A percentile compares a stretch with the other conserved stretches of the same genome.
phyloP scores from a whole-genome alignment of 2,329 filamentous ascomycete genomes.

The Fusarium sp. region DNA sequence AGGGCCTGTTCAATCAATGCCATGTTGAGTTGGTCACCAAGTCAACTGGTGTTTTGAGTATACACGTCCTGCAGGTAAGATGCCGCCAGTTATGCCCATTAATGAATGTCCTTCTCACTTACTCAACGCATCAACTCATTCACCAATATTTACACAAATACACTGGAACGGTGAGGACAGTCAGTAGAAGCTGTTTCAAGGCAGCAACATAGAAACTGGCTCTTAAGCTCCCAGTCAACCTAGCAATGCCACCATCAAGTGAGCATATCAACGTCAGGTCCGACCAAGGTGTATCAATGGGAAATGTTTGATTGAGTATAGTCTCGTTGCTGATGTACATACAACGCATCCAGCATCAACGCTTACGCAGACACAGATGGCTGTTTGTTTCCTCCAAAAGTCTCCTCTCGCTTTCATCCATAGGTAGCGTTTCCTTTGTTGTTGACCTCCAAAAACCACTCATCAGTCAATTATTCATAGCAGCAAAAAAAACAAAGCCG shows the following conservation, averaged over 20 bases:
- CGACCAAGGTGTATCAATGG: neutral
- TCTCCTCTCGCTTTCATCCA: neutral
- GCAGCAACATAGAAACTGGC: neutral
- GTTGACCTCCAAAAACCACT: conserved; percentile 18
- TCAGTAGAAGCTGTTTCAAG: neutral
- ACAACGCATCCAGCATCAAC: neutral
- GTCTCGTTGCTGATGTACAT: conserved; percentile 12
- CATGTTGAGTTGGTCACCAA: neutral
- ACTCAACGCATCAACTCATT: neutral
- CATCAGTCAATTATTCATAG: conserved; percentile 37
- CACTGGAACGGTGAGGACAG: neutral
- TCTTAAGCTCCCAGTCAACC: neutral
- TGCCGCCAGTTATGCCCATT: neutral
- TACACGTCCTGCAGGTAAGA: neutral
- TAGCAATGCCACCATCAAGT: neutral
- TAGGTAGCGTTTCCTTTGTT: neutral
- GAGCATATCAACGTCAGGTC: neutral
- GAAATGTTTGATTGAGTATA: neutral
- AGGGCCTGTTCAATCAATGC: neutral
- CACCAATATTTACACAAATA: neutral
- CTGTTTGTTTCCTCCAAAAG: neutral
- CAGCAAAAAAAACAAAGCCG: conserved; percentile 10
- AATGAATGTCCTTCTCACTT: neutral
- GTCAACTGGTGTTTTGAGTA: neutral
- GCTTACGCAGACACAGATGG: conserved; percentile 5